phyloP scores from a whole-genome alignment of 495 filamentous ascomycete genomes.

The Emericellopsis terricola region DNA sequence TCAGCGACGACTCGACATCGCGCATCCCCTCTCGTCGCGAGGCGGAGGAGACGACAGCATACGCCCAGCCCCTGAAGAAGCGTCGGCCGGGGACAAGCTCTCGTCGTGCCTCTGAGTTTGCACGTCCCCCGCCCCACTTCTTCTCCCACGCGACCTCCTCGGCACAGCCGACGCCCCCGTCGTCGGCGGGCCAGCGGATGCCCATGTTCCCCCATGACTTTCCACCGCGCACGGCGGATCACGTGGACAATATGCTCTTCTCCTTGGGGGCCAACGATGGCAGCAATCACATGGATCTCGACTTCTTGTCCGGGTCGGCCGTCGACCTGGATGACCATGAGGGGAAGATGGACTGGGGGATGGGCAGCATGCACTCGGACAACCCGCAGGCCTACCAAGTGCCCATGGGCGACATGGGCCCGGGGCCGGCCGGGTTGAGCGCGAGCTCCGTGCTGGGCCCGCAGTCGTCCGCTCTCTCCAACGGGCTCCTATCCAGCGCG shows the following conservation, averaged over 20 bases:
- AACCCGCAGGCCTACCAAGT: constrained; percentile 3
- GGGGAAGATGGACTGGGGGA: background rate
- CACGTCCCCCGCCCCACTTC: constrained; percentile 1
- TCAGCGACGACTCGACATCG: constrained; percentile 2
- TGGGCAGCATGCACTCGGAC: background rate
- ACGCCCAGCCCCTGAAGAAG: constrained; percentile 1
- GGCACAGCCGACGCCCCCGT: constrained; percentile 4
- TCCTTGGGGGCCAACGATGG: background rate
- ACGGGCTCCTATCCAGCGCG: constrained; percentile 1
- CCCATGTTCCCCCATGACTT: background rate
- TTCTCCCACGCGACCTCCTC: constrained; percentile 3
- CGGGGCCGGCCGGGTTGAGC: constrained; percentile 7
- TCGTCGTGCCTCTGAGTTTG: constrained; percentile 3
- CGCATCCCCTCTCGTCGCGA: background rate
- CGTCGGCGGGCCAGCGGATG: background rate
- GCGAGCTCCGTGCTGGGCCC: constrained; percentile 1
- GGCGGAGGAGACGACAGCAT: background rate
- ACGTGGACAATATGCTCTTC: background rate
- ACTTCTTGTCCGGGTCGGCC: constrained; percentile 8
- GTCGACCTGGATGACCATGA: constrained; percentile 4
- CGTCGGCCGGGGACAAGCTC: background rate
- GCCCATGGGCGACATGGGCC: constrained; percentile 15
- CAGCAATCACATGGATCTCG: constrained; percentile 6
- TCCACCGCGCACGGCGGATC: background rate
- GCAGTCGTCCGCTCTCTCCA: constrained; percentile 1